These are phyloP conservation scores for Aureobasidium subglaciale DNA, from an alignment of 2,329 filamentous ascomycete species.

Conservation along the genomic window DNA sequence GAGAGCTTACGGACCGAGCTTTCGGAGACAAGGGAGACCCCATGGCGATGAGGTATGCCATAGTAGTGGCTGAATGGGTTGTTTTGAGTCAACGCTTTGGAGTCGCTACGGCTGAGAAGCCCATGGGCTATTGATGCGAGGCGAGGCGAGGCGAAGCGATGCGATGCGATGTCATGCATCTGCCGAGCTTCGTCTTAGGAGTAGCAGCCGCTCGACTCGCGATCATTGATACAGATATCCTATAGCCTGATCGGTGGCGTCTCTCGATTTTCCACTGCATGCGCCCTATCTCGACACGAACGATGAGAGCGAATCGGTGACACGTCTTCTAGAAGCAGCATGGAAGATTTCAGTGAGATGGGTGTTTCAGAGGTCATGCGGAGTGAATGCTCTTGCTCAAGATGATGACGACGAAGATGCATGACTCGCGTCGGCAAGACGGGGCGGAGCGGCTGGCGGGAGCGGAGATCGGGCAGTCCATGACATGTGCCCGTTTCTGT, in stretches of 20 bases:
- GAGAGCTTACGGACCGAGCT: slow-evolving; percentile 31
- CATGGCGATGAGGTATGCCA: slow-evolving; percentile 32
- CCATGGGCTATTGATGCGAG: slow-evolving; percentile 14
- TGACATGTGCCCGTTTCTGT: too few species aligned
- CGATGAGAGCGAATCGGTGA: background rate
- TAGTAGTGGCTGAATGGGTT: slow-evolving; percentile 39
- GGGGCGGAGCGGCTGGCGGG: too few species aligned
- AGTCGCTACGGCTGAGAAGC: slow-evolving; percentile 29
- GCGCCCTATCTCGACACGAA: background rate
- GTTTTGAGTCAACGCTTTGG: slow-evolving; percentile 39
- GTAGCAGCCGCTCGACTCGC: background rate
- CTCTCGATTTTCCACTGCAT: background rate
- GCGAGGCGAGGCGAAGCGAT: too few species aligned
- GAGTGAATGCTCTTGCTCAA: too few species aligned
- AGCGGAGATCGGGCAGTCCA: too few species aligned
- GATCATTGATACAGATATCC: background rate
- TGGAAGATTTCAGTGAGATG: background rate
- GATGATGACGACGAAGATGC: too few species aligned
- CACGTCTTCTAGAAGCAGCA: background rate
- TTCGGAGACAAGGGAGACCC: slow-evolving; percentile 31
- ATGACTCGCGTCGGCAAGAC: too few species aligned
- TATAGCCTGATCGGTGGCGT: background rate
- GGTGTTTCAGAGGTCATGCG: slow-evolving; percentile 6
- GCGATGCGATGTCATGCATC: background rate
- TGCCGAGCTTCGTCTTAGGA: background rate